Conservation (phyloP, 257 asterid genomes). For the Solanum lycopersicoides region DNA sequence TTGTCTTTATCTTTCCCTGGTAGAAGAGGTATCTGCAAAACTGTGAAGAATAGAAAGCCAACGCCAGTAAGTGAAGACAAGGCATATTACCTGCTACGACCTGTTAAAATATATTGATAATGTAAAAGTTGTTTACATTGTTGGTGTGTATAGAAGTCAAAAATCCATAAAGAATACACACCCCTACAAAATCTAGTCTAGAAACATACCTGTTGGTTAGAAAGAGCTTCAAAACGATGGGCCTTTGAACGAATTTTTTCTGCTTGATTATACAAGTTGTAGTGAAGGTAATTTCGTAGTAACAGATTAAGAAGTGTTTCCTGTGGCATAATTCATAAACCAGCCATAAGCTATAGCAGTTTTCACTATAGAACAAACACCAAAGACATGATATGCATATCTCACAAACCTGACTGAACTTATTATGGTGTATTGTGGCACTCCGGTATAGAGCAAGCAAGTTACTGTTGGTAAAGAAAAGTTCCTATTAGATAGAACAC, state of each 20-base stretch:
- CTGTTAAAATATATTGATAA: not conserved
- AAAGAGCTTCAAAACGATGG: slow-evolving; percentile 71
- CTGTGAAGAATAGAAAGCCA: slow-evolving; percentile 24
- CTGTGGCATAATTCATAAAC: slow-evolving; percentile 20
- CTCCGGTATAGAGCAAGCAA: slow-evolving; percentile 83
- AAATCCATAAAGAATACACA: not conserved
- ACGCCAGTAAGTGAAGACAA: not conserved
- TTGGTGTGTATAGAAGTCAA: not conserved
- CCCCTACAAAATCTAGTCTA: not conserved
- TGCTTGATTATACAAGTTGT: slow-evolving; percentile 73
- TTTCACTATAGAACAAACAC: not conserved
- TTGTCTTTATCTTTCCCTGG: slow-evolving; percentile 75
- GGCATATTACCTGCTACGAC: not conserved
- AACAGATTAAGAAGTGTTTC: slow-evolving; percentile 71
- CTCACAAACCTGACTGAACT: slow-evolving; percentile 81
- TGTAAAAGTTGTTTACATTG: not conserved
- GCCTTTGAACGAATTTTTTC: slow-evolving; percentile 82
- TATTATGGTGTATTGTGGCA: slow-evolving; percentile 84
- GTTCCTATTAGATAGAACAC: slow-evolving; percentile 3
- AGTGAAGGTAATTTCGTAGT: slow-evolving; percentile 70
- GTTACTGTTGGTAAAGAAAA: slow-evolving; percentile 32
- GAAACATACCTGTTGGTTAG: slow-evolving; percentile 56
- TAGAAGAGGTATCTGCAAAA: slow-evolving; percentile 66
- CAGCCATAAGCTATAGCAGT: not conserved
- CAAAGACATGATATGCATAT: not conserved